Percentiles rank a stretch among this genome's conserved stretches.
Conservation (phyloP, 495 filamentous ascomycete genomes). For the Neurospora pannonica region DNA sequence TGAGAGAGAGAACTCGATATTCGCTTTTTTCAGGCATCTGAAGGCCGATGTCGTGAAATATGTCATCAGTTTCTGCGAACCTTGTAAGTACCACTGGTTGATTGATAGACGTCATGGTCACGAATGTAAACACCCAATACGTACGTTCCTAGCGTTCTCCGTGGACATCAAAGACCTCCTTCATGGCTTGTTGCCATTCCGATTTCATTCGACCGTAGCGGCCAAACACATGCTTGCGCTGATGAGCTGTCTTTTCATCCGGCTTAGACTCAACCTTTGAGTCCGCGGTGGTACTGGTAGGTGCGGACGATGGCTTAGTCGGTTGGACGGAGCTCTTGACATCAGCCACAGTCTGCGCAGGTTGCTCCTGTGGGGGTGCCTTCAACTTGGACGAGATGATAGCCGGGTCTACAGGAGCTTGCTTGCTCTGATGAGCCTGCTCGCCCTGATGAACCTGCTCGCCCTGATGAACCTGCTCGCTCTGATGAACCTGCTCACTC, state of each 20-base stretch:
- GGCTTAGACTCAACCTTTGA: slow-evolving; percentile 3
- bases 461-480: too few species aligned
- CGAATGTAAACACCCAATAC: neutral
- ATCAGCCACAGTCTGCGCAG: slow-evolving; percentile 33
- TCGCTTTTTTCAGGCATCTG: neutral
- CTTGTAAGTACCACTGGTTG: neutral
- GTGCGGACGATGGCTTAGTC: neutral
- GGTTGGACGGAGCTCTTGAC: slow-evolving; percentile 11
- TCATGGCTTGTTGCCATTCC: neutral
- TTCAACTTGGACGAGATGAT: slow-evolving; percentile 70
- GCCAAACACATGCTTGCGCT: neutral
- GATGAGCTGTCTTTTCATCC: neutral
- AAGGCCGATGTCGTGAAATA: neutral
- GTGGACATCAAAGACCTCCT: neutral
- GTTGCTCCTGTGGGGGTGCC: slow-evolving; percentile 30
- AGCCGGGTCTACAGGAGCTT: slow-evolving; percentile 65
- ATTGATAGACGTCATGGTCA: neutral
- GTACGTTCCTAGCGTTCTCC: neutral
- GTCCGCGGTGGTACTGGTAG: slow-evolving; percentile 15
- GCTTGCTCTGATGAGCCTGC: neutral
- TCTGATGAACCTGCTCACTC: slow-evolving; percentile 27
- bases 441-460: neutral
- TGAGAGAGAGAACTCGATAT: neutral
- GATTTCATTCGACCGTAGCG: neutral
- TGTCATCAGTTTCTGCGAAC: neutral